Conservation (phyloP, 768 basidiomycete genomes). For the Rhodotorula paludigena region DNA sequence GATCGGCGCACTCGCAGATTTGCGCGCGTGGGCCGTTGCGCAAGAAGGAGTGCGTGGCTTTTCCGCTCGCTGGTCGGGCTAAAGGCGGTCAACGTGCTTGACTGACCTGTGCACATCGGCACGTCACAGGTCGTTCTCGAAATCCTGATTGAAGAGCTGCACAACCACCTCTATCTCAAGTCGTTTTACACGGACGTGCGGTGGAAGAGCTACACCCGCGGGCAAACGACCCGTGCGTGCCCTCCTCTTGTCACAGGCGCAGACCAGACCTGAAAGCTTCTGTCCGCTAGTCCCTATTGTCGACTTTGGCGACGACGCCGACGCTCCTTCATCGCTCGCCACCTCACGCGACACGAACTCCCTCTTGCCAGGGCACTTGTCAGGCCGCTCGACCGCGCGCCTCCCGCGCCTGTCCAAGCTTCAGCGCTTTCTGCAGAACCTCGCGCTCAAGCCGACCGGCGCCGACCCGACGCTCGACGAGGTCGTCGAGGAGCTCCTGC, state of each 20-base stretch:
- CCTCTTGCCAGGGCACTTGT: conserved; percentile 14
- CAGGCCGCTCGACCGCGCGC: conserved; percentile 24
- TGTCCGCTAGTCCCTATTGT: conserved; percentile 40
- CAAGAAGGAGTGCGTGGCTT: conserved; percentile 72
- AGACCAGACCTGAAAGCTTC: too few relatives aligned
- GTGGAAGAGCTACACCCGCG: conserved; percentile 76
- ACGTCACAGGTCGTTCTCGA: conserved; percentile 81
- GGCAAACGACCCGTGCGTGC: conserved; percentile 73
- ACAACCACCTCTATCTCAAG: conserved; percentile 94
- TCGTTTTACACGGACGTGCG: conserved; percentile 92
- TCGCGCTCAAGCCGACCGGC: conserved; percentile 45
- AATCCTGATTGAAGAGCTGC: conserved; percentile 89
- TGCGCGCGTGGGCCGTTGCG: conserved; percentile 71
- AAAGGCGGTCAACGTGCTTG: not conserved
- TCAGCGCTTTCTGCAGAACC: conserved; percentile 46
- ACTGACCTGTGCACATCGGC: not conserved
- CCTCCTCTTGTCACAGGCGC: conserved; percentile 10
- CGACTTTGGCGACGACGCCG: conserved; percentile 40
- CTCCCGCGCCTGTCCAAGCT: conserved; percentile 42
- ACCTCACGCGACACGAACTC: conserved; percentile 12
- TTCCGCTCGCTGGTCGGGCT: not conserved
- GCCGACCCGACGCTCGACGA: conserved; percentile 47
- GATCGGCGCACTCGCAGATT: conserved; percentile 86
- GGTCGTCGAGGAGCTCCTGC: conserved; percentile 33
- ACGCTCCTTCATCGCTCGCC: conserved; percentile 16